Percentiles rank a stretch among this genome's conserved stretches.
Conservation (phyloP, 345 rosid species). For the Gossypium anomalum region DNA sequence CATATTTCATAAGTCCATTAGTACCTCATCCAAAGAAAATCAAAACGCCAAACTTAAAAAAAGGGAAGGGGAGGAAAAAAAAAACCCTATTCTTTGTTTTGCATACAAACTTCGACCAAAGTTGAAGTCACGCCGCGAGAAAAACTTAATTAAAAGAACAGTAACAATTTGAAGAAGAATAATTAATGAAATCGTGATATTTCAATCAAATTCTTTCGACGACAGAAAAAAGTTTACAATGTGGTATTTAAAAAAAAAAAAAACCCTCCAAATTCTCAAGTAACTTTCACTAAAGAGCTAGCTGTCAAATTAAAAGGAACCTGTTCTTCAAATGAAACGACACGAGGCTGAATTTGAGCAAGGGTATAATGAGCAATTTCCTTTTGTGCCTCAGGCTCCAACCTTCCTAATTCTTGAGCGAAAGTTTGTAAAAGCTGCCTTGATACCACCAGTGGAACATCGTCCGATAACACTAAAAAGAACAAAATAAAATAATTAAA, state of each 20-base stretch:
- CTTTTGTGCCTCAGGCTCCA: constrained; percentile 77
- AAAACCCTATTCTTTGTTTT: not conserved
- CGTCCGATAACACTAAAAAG: constrained; percentile 81
- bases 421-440: constrained; percentile 88
- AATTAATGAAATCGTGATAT: not conserved
- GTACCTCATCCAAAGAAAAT: not conserved
- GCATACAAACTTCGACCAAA: not conserved
- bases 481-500: not conserved
- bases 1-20: not conserved
- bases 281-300: not conserved
- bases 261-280: not conserved
- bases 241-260: not conserved
- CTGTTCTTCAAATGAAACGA: constrained; percentile 98
- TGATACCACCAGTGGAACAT: constrained; percentile 87
- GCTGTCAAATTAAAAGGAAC: constrained; percentile 28
- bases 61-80: not conserved
- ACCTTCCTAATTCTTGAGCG: constrained; percentile 78
- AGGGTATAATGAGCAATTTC: constrained; percentile 87
- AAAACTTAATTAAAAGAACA: not conserved
- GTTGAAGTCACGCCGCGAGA: constrained; percentile 8
- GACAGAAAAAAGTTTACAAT: not conserved
- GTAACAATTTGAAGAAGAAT: not conserved
- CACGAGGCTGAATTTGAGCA: constrained; percentile 94
- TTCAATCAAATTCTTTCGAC: not conserved
- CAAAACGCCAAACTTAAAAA: not conserved